These are phyloP conservation scores for Erodium trifolium DNA, from an alignment of 441 rosid genomes.

Conservation along the genomic window DNA sequence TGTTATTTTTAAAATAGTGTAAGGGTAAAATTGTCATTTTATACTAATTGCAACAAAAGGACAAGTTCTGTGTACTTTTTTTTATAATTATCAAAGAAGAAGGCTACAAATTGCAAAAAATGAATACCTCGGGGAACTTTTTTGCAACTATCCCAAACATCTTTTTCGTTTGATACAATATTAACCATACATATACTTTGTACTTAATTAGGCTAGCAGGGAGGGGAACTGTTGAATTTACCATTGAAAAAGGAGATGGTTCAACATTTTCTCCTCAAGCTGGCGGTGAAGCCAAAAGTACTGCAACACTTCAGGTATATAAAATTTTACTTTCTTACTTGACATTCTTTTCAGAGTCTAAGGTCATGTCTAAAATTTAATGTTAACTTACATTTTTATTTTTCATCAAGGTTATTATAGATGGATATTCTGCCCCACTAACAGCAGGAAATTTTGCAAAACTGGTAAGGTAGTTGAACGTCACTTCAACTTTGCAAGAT, in stretches of 20 bases:
- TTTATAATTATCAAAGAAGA: too few relatives aligned
- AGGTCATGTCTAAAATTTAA: not conserved
- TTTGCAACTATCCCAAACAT: too few relatives aligned
- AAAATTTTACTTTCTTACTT: not conserved
- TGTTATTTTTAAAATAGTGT: too few relatives aligned
- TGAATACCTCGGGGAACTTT: too few relatives aligned
- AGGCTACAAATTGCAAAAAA: not conserved
- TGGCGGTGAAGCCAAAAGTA: constrained; percentile 62
- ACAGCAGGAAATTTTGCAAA: constrained; percentile 85
- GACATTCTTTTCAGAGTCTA: not conserved
- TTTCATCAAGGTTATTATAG: constrained; percentile 56
- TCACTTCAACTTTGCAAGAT: constrained; percentile 26
- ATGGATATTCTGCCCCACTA: constrained; percentile 91
- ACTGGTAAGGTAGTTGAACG: constrained; percentile 88
- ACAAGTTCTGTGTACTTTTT: too few relatives aligned
- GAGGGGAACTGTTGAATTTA: constrained; percentile 73
- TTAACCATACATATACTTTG: not conserved
- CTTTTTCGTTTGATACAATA: not conserved
- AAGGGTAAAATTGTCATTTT: too few relatives aligned
- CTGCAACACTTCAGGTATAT: constrained; percentile 68
- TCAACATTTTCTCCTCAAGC: constrained; percentile 69
- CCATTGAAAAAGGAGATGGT: constrained; percentile 73
- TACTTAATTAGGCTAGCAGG: constrained; percentile 60
- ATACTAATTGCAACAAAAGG: too few relatives aligned
- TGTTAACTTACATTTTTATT: constrained; percentile 11